phyloP scores from a whole-genome alignment of 495 filamentous ascomycete genomes.

The Penicillium silybi region DNA sequence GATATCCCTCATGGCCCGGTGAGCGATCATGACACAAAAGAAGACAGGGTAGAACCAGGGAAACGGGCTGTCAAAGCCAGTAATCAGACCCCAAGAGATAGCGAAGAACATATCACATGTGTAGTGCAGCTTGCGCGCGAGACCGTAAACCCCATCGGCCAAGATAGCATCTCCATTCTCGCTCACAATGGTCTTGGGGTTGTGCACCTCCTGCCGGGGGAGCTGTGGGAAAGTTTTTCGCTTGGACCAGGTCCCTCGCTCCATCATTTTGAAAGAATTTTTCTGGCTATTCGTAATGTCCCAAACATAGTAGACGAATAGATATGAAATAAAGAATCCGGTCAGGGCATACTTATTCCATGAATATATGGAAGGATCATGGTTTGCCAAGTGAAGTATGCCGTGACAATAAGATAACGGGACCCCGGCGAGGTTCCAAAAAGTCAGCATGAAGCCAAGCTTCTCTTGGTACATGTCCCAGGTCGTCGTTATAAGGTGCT shows the following conservation, averaged over 20 bases:
- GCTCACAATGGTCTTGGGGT: conserved; percentile 74
- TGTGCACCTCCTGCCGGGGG: conserved; percentile 71
- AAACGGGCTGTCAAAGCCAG: conserved; percentile 56
- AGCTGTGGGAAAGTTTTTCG: conserved; percentile 86
- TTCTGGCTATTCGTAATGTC: conserved; percentile 89
- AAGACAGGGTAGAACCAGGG: conserved; percentile 96
- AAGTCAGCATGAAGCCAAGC: conserved; percentile 98
- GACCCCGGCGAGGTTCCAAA: conserved; percentile 98
- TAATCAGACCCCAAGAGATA: conserved; percentile 56
- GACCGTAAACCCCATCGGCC: conserved; percentile 82
- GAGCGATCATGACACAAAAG: conserved; percentile 83
- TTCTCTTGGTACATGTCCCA: conserved; percentile 99
- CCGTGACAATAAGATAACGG: conserved; percentile 95
- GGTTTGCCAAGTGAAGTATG: conserved; percentile 84
- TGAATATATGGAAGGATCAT: conserved; percentile 71
- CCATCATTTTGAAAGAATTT: conserved; percentile 80
- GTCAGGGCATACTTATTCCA: conserved; percentile 62
- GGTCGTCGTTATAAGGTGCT: conserved; percentile 86
- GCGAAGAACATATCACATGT: conserved; percentile 84
- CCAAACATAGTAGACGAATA: conserved; percentile 89
- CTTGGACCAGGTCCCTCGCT: conserved; percentile 63
- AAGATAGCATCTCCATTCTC: conserved; percentile 71
- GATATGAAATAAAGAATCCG: conserved; percentile 62
- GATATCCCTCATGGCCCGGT: conserved; percentile 80
- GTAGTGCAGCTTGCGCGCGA: conserved; percentile 90